These are phyloP conservation scores for Stenocarpella maydis DNA, from an alignment of 2,329 filamentous ascomycete genomes.

Conservation along the genomic window DNA sequence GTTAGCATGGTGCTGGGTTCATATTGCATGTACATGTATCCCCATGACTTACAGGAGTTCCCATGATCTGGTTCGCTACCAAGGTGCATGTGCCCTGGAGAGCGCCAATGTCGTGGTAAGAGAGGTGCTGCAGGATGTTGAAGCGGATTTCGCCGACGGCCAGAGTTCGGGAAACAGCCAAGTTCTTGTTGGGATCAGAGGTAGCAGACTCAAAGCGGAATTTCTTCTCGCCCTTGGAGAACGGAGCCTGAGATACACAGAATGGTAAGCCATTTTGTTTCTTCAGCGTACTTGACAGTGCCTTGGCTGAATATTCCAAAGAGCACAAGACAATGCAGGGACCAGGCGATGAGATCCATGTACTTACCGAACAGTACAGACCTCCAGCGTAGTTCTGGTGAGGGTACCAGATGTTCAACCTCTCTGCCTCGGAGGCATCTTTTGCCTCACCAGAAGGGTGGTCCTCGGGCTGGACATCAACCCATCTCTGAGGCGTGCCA, in stretches of 20 bases:
- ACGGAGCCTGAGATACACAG: not conserved
- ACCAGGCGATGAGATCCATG: not conserved
- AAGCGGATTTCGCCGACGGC: not conserved
- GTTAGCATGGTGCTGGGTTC: not conserved
- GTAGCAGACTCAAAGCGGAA: not conserved
- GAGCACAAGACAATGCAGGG: no score
- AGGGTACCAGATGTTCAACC: not conserved
- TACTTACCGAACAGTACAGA: not conserved
- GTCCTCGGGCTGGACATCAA: not conserved
- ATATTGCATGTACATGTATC: no score
- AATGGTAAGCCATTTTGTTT: not conserved
- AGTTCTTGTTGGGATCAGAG: not conserved
- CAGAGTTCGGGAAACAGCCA: not conserved
- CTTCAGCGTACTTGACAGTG: not conserved
- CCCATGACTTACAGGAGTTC: not conserved
- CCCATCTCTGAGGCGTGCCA: not conserved
- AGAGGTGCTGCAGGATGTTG: conserved; percentile 1
- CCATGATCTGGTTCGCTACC: conserved; percentile 1
- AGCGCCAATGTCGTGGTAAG: conserved; percentile 20
- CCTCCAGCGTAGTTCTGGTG: conserved; percentile 4
- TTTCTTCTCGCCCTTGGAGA: not conserved
- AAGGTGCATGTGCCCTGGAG: conserved; percentile 10
- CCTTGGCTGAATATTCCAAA: no score
- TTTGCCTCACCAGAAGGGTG: not conserved
- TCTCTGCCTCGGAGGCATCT: not conserved